These are phyloP conservation scores for Colletotrichum phormii DNA, from an alignment of 2,329 filamentous ascomycete genomes.

Conservation along the genomic window DNA sequence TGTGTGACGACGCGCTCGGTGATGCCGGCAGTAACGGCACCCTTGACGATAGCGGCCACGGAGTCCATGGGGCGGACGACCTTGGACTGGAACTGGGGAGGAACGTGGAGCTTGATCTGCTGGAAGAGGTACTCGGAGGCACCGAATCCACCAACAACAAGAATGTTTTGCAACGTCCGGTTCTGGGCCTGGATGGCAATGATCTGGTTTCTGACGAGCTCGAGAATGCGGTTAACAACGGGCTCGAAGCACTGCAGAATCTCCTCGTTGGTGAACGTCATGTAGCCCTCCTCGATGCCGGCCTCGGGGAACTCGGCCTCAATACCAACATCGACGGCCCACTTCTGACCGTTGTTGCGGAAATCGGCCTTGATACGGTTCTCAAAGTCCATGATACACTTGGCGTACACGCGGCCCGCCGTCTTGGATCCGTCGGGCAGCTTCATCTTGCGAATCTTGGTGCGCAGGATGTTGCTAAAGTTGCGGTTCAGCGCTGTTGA, in stretches of 20 bases:
- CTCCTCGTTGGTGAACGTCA: slow-evolving; percentile 99
- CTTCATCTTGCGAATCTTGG: slow-evolving; percentile 99
- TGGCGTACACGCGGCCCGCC: slow-evolving; percentile 97
- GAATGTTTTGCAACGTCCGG: slow-evolving; percentile 90
- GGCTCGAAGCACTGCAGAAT: slow-evolving; percentile 99
- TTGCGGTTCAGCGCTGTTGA: slow-evolving; percentile 98
- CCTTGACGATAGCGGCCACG: slow-evolving; percentile 97
- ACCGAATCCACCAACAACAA: slow-evolving; percentile 98
- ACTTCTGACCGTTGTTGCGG: slow-evolving; percentile 98
- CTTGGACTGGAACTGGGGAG: slow-evolving; percentile 98
- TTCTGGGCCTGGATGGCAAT: slow-evolving; percentile 99
- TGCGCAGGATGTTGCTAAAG: slow-evolving; percentile 96
- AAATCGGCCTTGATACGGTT: slow-evolving; percentile 99
- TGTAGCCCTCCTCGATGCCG: slow-evolving; percentile 98
- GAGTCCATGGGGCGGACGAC: slow-evolving; percentile 99
- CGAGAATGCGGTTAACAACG: slow-evolving; percentile 95
- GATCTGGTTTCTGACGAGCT: slow-evolving; percentile 97
- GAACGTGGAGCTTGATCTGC: slow-evolving; percentile 98
- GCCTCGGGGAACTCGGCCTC: slow-evolving; percentile 98
- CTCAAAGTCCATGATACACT: slow-evolving; percentile 99
- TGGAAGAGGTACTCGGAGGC: slow-evolving; percentile 99
- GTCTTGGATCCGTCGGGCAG: slow-evolving; percentile 96
- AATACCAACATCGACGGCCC: slow-evolving; percentile 98
- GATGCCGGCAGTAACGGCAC: slow-evolving; percentile 96
- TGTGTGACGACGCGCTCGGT: slow-evolving; percentile 97